A percentile compares a stretch with the other conserved stretches of the same genome.
These are phyloP conservation scores for Onygenales sp. DNA, from an alignment of 2,329 filamentous ascomycete species.

Conservation along the genomic window DNA sequence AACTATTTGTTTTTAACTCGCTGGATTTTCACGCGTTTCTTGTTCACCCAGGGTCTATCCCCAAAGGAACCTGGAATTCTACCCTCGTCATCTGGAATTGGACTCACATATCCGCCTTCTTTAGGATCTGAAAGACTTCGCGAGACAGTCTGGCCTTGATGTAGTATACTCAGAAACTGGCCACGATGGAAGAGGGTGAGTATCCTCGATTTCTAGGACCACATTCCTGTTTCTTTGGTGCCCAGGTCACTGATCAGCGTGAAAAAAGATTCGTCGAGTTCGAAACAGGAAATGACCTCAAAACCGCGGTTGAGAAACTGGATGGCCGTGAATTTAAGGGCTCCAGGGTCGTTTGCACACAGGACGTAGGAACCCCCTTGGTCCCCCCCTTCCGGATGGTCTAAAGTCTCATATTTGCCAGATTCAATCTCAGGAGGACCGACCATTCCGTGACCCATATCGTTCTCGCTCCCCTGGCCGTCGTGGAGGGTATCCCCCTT, in stretches of 20 bases:
- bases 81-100: slow-evolving; percentile 38
- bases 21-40: background rate
- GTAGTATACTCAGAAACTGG: slow-evolving; percentile 97
- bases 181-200: slow-evolving; percentile 83
- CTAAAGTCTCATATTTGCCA: slow-evolving; percentile 30
- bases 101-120: slow-evolving; percentile 70
- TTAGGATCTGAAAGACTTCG: slow-evolving; percentile 99
- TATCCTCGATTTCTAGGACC: slow-evolving; percentile 14
- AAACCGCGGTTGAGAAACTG: slow-evolving; percentile 87
- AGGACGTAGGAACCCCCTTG: slow-evolving; percentile 58
- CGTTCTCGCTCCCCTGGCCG: slow-evolving; percentile 74
- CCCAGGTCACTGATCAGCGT: background rate
- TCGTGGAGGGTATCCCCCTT: slow-evolving; percentile 55
- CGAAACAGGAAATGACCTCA: slow-evolving; percentile 82
- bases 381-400: slow-evolving; percentile 1
- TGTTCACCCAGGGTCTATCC: background rate
- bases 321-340: slow-evolving; percentile 91
- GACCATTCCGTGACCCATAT: slow-evolving; percentile 57
- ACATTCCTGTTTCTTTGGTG: background rate
- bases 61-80: background rate
- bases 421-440: slow-evolving; percentile 62
- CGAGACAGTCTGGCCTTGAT: slow-evolving; percentile 89
- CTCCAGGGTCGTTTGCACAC: slow-evolving; percentile 70
- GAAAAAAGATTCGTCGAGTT: slow-evolving; percentile 83
- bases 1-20: slow-evolving; percentile 11